A percentile compares a stretch with the other conserved stretches of the same genome.
phyloP scores from a whole-genome alignment of 805 yeast genomes.

The Myxozyma nipponensis region DNA sequence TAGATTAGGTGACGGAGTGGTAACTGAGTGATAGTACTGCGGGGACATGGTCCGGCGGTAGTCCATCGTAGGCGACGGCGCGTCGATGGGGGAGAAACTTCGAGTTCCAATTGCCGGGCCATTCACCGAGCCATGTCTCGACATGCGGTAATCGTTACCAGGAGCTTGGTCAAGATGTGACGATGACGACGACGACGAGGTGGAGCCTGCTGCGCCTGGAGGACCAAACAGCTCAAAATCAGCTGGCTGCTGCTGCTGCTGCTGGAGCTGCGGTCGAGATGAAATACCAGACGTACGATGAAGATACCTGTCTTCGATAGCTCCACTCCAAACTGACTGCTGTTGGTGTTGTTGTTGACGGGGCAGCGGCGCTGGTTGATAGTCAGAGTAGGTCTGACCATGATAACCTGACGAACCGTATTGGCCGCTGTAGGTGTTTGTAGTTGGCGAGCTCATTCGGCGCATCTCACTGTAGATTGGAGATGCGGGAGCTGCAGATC shows the following conservation, averaged over 20 bases:
- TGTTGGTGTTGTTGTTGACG: too few relatives aligned
- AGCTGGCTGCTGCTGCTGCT: background rate
- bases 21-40: conserved; percentile 3
- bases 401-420: background rate
- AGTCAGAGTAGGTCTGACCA: background rate
- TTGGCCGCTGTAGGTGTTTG: background rate
- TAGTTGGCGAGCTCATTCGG: background rate
- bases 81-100: background rate
- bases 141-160: background rate
- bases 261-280: background rate
- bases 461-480: background rate
- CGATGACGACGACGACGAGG: background rate
- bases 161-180: background rate
- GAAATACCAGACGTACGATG: background rate
- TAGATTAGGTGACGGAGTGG: background rate
- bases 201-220: background rate
- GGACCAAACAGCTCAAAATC: background rate
- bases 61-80: background rate
- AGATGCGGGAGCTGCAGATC: background rate
- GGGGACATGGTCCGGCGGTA: conserved; percentile 12
- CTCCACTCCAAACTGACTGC: background rate
- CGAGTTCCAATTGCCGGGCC: background rate
- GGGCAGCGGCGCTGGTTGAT: background rate
- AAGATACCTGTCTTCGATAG: background rate
- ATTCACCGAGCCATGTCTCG: background rate